A percentile compares a stretch with the other conserved stretches of the same genome.
These are phyloP conservation scores for Scheffersomyces stipitis DNA, from an alignment of 805 yeast genomes.

Conservation along the genomic window DNA sequence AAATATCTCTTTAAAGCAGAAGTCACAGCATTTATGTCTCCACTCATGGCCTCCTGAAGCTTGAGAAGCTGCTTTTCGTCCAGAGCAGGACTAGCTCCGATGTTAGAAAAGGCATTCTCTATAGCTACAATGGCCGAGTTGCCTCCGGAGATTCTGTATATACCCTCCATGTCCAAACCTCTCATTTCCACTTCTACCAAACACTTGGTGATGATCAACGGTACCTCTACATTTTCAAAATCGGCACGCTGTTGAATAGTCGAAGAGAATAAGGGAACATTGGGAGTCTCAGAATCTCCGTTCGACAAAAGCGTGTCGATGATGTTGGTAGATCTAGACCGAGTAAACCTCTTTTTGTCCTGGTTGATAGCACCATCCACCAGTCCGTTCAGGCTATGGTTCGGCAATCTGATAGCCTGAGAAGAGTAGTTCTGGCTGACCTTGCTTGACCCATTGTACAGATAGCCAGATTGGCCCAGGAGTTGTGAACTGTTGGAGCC, in stretches of 20 bases:
- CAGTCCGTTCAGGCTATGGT: conserved; percentile 4
- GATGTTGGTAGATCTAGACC: conserved; percentile 49
- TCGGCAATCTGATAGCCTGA: conserved; percentile 12
- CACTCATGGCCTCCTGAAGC: conserved; percentile 40
- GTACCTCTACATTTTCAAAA: conserved; percentile 63
- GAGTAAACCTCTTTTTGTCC: conserved; percentile 25
- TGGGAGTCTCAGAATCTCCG: conserved; percentile 7
- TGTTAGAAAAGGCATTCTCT: conserved; percentile 40
- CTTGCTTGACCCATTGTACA: conserved; percentile 3
- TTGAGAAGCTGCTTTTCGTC: conserved; percentile 34
- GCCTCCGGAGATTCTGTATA: conserved; percentile 88
- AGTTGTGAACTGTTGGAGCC: background rate
- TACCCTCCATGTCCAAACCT: conserved; percentile 80
- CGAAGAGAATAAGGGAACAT: conserved; percentile 42
- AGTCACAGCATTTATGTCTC: conserved; percentile 85
- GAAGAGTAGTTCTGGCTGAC: conserved; percentile 12
- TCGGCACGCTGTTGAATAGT: conserved; percentile 63
- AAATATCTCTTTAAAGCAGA: conserved; percentile 85
- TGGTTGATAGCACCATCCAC: background rate
- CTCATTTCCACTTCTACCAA: conserved; percentile 72
- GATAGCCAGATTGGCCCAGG: conserved; percentile 2
- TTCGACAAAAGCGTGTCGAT: conserved; percentile 33
- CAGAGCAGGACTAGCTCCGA: conserved; percentile 20
- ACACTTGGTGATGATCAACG: conserved; percentile 71
- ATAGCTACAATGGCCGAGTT: conserved; percentile 60